Conservation (phyloP, 345 rosid genomes). For the Lumnitzera racemosa region DNA sequence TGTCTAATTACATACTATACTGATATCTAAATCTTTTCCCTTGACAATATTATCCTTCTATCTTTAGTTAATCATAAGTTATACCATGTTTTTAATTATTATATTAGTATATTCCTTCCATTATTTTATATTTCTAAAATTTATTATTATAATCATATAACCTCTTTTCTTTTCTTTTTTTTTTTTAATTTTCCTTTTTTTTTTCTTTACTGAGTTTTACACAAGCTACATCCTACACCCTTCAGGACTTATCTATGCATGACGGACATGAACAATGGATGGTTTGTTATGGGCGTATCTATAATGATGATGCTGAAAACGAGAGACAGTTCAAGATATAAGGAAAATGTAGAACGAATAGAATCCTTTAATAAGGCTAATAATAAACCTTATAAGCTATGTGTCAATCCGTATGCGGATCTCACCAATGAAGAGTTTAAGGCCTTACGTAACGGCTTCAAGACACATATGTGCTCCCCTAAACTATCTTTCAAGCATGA, state of each 20-base stretch:
- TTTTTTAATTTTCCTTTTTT: too few relatives aligned
- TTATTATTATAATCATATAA: too few relatives aligned
- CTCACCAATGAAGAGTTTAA: slow-evolving; percentile 28
- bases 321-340: slow-evolving; percentile 14
- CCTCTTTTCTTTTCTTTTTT: too few relatives aligned
- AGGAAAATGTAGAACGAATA: slow-evolving; percentile 15
- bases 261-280: slow-evolving; percentile 31
- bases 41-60: too few relatives aligned
- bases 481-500: neutral
- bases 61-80: too few relatives aligned
- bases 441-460: slow-evolving; percentile 17
- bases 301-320: slow-evolving; percentile 11
- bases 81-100: too few relatives aligned
- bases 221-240: slow-evolving; percentile 10
- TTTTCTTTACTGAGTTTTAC: too few relatives aligned
- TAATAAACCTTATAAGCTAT: slow-evolving; percentile 18
- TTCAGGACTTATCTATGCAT: slow-evolving; percentile 10
- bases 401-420: slow-evolving; percentile 27
- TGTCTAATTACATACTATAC: too few relatives aligned
- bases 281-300: slow-evolving; percentile 18
- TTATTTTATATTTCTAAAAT: too few relatives aligned
- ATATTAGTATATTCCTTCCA: too few relatives aligned
- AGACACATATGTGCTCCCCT: too few relatives aligned
- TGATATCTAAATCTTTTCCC: too few relatives aligned
- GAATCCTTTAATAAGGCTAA: slow-evolving; percentile 13